Conservation (phyloP, 306 rosid genomes). For the Mucuna pruriens region DNA sequence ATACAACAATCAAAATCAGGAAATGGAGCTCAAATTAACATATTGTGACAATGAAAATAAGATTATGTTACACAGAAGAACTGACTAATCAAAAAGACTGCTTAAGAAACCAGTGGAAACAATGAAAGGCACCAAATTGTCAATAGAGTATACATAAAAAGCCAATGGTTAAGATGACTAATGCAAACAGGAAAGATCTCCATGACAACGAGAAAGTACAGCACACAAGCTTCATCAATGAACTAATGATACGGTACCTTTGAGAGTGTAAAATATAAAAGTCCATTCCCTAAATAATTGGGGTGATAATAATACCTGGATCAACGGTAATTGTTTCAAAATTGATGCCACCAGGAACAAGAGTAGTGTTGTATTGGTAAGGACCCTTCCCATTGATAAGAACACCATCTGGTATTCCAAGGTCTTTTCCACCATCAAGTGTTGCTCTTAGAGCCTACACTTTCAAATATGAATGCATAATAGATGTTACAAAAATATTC, state of each 20-base stretch:
- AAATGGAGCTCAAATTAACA: not conserved
- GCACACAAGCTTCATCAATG: not conserved
- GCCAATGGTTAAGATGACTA: not conserved
- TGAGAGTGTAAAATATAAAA: not conserved
- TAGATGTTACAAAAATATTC: conserved; percentile 5
- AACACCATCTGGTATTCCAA: conserved; percentile 92
- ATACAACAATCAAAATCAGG: not conserved
- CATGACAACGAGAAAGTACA: not conserved
- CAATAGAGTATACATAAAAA: conserved; percentile 4
- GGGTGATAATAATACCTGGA: conserved; percentile 58
- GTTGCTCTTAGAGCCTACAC: conserved; percentile 63
- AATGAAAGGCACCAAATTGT: not conserved
- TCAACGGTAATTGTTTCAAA: conserved; percentile 65
- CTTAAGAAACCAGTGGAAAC: not conserved
- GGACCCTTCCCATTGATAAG: conserved; percentile 98
- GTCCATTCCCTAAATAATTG: not conserved
- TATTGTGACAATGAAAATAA: not conserved
- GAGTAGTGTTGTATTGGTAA: conserved; percentile 74
- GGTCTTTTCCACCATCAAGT: conserved; percentile 72
- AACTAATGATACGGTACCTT: not conserved
- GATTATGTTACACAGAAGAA: not conserved
- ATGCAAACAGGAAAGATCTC: not conserved
- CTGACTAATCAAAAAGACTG: not conserved
- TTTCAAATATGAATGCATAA: not conserved
- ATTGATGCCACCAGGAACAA: conserved; percentile 69